A percentile compares a stretch with the other conserved stretches of the same genome.
Conservation (phyloP, 805 yeast genomes). For the Metschnikowia arizonensis region DNA sequence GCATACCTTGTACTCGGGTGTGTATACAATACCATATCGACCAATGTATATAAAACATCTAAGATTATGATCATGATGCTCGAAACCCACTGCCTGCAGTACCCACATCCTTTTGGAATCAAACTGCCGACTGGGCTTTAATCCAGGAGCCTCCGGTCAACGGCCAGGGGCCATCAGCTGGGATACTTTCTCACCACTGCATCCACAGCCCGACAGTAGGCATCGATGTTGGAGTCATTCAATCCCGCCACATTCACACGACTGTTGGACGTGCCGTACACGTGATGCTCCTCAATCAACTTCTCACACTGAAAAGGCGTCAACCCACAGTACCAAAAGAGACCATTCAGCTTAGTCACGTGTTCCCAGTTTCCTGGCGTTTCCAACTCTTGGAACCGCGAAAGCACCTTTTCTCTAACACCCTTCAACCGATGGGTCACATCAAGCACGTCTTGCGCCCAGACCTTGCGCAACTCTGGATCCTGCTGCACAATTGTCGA, state of each 20-base stretch:
- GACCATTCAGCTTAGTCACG: slow-evolving; percentile 35
- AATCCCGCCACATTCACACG: slow-evolving; percentile 46
- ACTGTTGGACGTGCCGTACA: slow-evolving; percentile 37
- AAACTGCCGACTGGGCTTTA: too few relatives aligned
- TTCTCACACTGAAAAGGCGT: slow-evolving; percentile 28
- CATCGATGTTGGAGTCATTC: slow-evolving; percentile 35
- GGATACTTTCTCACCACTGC: slow-evolving; percentile 29
- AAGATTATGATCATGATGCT: too few relatives aligned
- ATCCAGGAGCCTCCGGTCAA: not conserved
- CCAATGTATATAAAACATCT: too few relatives aligned
- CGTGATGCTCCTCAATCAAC: slow-evolving; percentile 33
- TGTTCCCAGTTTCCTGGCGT: slow-evolving; percentile 45
- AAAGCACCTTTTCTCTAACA: slow-evolving; percentile 28
- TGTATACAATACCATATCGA: too few relatives aligned
- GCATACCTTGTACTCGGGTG: too few relatives aligned
- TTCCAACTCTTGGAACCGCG: slow-evolving; percentile 27
- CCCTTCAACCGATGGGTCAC: slow-evolving; percentile 30
- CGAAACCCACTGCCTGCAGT: too few relatives aligned
- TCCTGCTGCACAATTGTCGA: slow-evolving; percentile 30
- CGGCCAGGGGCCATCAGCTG: not conserved
- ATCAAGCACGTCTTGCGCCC: slow-evolving; percentile 35
- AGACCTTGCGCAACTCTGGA: slow-evolving; percentile 22
- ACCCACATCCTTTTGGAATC: too few relatives aligned
- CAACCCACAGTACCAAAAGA: slow-evolving; percentile 45
- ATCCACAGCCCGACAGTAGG: slow-evolving; percentile 36